phyloP scores from a whole-genome alignment of 2,329 filamentous ascomycete species.

The Phaeomoniella chlamydospora region DNA sequence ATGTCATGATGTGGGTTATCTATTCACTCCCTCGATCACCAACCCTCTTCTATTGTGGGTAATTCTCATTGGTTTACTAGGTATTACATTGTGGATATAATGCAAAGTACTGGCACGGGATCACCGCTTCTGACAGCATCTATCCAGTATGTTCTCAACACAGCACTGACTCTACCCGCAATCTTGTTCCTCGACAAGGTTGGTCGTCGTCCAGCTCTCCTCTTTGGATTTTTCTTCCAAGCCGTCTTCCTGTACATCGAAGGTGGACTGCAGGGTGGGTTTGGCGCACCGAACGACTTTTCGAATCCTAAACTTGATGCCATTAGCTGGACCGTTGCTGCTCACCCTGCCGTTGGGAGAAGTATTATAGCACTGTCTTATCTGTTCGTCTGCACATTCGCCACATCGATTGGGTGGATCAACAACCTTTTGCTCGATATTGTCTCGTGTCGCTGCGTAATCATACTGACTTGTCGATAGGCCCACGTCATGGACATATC shows the following conservation, averaged over 20 bases:
- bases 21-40: neutral
- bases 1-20: slow-evolving; percentile 38
- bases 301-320: slow-evolving; percentile 3
- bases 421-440: too few relatives aligned
- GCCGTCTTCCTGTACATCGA: slow-evolving; percentile 1
- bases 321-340: slow-evolving; percentile 10
- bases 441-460: too few relatives aligned
- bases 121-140: slow-evolving; percentile 44
- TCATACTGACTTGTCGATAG: too few relatives aligned
- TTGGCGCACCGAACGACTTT: neutral
- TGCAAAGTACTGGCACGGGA: slow-evolving; percentile 37
- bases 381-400: slow-evolving; percentile 14
- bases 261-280: slow-evolving; percentile 1
- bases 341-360: slow-evolving; percentile 10
- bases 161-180: slow-evolving; percentile 43
- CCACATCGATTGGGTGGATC: slow-evolving; percentile 20
- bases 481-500: slow-evolving; percentile 18
- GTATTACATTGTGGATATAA: slow-evolving; percentile 18
- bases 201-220: slow-evolving; percentile 42
- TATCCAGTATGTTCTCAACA: slow-evolving; percentile 52
- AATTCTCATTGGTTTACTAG: too few relatives aligned
- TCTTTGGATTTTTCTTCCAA: slow-evolving; percentile 7
- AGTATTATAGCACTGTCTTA: slow-evolving; percentile 14
- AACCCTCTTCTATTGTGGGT: too few relatives aligned
- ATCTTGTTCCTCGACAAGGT: slow-evolving; percentile 46